Conservation (phyloP, 495 filamentous ascomycete species). For the Neurospora intermedia region DNA sequence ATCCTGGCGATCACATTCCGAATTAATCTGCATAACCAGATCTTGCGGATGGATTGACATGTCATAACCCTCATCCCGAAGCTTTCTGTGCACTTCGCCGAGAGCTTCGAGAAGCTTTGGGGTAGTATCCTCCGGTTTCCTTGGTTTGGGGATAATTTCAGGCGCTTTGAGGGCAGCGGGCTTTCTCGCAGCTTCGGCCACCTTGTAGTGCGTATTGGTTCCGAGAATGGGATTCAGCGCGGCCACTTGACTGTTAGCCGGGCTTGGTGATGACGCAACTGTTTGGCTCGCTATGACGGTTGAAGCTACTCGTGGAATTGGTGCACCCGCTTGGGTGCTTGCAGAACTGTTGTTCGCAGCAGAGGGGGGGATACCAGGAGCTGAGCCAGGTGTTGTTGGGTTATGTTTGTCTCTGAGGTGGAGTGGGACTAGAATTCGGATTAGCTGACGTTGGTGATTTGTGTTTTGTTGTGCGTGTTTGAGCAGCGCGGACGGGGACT, state of each 20-base stretch:
- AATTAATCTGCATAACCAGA: not conserved
- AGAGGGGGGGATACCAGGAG: not conserved
- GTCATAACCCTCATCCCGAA: not conserved
- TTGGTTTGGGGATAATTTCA: not conserved
- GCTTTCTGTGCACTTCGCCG: not conserved
- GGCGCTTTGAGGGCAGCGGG: not conserved
- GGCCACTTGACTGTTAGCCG: not conserved
- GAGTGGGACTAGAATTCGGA: constrained; percentile 6
- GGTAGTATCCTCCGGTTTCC: not conserved
- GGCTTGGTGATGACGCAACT: not conserved
- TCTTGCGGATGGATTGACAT: not conserved
- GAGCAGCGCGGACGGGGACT: constrained; percentile 4
- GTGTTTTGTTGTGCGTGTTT: not conserved
- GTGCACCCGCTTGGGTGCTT: not conserved
- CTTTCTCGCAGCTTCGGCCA: not conserved
- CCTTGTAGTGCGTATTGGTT: not conserved
- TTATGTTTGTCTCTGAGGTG: constrained; percentile 2
- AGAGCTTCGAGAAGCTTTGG: not conserved
- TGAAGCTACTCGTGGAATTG: not conserved
- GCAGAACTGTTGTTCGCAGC: not conserved
- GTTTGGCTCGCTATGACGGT: not conserved
- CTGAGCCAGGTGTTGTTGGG: not conserved
- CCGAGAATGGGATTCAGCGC: not conserved
- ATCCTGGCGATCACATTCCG: not conserved
- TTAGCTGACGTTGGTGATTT: not conserved